Evolutionary conservation across 2,329 filamentous ascomycete genomes (phyloP).

Genomic region (Epichloe amarillans): DNA sequence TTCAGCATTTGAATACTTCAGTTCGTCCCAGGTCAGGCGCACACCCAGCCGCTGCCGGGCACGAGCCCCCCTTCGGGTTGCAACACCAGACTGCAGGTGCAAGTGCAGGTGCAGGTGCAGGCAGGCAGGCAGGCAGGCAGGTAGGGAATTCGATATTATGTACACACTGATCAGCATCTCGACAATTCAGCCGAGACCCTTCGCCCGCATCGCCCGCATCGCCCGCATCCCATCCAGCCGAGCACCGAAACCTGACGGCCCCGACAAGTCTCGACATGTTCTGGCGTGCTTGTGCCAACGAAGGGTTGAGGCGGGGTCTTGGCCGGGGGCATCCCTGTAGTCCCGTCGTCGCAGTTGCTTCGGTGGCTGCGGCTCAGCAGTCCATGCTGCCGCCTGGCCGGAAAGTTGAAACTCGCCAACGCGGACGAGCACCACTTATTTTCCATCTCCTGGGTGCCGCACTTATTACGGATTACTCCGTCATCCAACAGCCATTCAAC

Average conservation of each 20-base stretch:
- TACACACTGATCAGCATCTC: background rate
- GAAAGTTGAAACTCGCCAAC: conserved; percentile 4
- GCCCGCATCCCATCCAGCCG: background rate
- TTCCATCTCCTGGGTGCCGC: background rate
- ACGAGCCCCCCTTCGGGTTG: background rate
- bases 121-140: background rate
- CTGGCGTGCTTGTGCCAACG: no score
- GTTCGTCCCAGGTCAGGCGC: background rate
- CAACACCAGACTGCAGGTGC: background rate
- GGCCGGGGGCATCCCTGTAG: background rate
- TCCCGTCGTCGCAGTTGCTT: background rate
- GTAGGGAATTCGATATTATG: background rate
- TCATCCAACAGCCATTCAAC: no score
- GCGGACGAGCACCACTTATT: background rate
- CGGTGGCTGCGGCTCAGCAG: conserved; percentile 1
- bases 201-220: no score
- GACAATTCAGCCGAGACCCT: no score
- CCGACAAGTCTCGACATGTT: no score
- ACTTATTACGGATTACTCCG: no score
- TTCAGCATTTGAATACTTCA: background rate
- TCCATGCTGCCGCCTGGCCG: background rate
- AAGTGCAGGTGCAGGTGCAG: background rate
- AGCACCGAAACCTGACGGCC: no score
- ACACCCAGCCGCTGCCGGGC: no score
- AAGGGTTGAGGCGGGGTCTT: no score